phyloP scores from a whole-genome alignment of 441 rosid genomes.

The Bruguiera hainesii region DNA sequence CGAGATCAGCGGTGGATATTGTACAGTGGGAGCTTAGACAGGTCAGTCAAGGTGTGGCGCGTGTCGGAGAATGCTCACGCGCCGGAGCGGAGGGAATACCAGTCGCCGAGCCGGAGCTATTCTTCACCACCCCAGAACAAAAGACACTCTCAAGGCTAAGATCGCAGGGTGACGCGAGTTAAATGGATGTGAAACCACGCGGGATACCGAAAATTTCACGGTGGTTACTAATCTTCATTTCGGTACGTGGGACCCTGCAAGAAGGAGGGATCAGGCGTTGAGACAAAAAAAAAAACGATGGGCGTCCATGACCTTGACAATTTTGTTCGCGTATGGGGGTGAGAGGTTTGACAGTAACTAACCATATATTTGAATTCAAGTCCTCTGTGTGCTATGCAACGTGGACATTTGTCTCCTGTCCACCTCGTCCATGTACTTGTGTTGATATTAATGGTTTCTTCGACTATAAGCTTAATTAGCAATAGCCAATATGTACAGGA shows the following conservation, averaged over 20 bases:
- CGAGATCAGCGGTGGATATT: slow-evolving; percentile 56
- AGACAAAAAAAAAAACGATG: no score
- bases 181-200: slow-evolving; percentile 15
- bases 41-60: slow-evolving; percentile 86
- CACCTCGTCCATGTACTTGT: neutral
- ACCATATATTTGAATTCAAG: neutral
- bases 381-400: slow-evolving; percentile 7
- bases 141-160: neutral
- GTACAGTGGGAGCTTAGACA: slow-evolving; percentile 88
- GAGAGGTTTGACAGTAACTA: no score
- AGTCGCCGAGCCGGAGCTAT: slow-evolving; percentile 9
- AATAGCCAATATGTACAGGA: neutral
- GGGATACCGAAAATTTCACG: neutral
- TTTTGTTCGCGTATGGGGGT: no score
- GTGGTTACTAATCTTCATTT: neutral
- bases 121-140: slow-evolving; percentile 1
- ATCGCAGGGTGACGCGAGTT: neutral
- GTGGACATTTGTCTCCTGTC: slow-evolving; percentile 7
- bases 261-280: no score
- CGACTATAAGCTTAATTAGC: neutral
- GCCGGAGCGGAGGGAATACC: slow-evolving; percentile 34
- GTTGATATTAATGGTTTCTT: neutral
- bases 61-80: slow-evolving; percentile 45
- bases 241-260: neutral
- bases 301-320: no score